A percentile compares a stretch with the other conserved stretches of the same genome.
Evolutionary conservation across 2,329 filamentous ascomycete species (phyloP).

Genomic region (Fusarium continuum): DNA sequence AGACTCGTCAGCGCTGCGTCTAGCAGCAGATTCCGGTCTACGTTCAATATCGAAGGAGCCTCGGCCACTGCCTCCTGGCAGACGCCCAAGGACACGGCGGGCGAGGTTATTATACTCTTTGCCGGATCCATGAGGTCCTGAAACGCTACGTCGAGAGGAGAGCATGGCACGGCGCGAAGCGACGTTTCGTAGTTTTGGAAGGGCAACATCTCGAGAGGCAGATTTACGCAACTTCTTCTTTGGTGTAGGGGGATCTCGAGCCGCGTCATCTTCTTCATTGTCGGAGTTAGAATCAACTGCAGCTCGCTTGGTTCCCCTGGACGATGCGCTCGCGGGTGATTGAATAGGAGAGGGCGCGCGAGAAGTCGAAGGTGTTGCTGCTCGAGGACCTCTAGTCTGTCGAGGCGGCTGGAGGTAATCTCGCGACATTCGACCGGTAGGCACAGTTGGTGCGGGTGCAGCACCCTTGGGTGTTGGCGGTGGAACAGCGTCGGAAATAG

Average conservation of each 20-base stretch:
- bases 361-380: conserved; percentile 35
- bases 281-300: conserved; percentile 50
- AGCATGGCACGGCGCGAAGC: conserved; percentile 39
- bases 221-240: conserved; percentile 65
- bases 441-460: conserved; percentile 33
- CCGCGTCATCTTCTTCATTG: conserved; percentile 44
- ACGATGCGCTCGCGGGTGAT: conserved; percentile 50
- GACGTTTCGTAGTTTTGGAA: conserved; percentile 47
- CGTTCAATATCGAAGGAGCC: conserved; percentile 32
- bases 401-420: conserved; percentile 32
- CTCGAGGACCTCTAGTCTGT: conserved; percentile 43
- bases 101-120: conserved; percentile 41
- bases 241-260: conserved; percentile 41
- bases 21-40: conserved; percentile 20
- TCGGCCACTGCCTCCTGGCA: conserved; percentile 33
- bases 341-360: conserved; percentile 38
- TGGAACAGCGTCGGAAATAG: conserved; percentile 25
- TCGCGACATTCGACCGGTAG: conserved; percentile 23
- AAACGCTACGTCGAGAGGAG: conserved; percentile 43
- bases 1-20: conserved; percentile 31
- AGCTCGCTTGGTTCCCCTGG: conserved; percentile 62
- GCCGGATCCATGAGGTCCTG: conserved; percentile 33
- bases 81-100: conserved; percentile 40
- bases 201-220: conserved; percentile 55
- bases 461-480: conserved; percentile 29